Conservation (phyloP, 768 basidiomycete species). For the Serendipita sp. region DNA sequence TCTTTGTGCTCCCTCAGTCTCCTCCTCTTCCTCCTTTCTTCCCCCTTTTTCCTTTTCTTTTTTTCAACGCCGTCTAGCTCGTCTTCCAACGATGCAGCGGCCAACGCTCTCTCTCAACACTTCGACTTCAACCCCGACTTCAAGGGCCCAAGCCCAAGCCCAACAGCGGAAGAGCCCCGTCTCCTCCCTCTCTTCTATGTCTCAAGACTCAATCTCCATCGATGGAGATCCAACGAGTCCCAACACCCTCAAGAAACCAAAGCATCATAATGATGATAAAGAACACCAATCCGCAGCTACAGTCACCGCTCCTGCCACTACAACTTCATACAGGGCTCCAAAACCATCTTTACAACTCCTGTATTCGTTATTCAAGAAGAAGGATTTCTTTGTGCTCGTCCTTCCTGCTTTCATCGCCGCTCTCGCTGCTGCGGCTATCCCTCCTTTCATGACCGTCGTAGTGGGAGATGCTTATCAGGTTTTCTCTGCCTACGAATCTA, state of each 20-base stretch:
- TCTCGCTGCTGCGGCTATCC: conserved; percentile 47
- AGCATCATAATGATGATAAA: background rate
- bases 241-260: background rate
- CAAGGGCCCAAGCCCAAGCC: background rate
- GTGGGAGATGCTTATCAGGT: conserved; percentile 62
- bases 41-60: background rate
- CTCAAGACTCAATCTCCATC: background rate
- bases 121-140: background rate
- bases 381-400: conserved; percentile 40
- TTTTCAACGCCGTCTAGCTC: background rate
- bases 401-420: conserved; percentile 49
- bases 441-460: conserved; percentile 74
- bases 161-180: background rate
- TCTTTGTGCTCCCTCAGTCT: background rate
- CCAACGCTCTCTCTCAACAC: background rate
- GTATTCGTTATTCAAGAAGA: conserved; percentile 44
- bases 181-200: background rate
- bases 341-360: conserved; percentile 45
- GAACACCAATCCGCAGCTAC: background rate
- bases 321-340: conserved; percentile 17
- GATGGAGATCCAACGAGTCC: background rate
- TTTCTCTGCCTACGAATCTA: conserved; percentile 41
- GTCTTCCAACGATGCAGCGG: background rate
- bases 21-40: background rate
- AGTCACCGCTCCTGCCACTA: background rate